phyloP scores from a whole-genome alignment of 441 rosid genomes.

The Populus hybrid region DNA sequence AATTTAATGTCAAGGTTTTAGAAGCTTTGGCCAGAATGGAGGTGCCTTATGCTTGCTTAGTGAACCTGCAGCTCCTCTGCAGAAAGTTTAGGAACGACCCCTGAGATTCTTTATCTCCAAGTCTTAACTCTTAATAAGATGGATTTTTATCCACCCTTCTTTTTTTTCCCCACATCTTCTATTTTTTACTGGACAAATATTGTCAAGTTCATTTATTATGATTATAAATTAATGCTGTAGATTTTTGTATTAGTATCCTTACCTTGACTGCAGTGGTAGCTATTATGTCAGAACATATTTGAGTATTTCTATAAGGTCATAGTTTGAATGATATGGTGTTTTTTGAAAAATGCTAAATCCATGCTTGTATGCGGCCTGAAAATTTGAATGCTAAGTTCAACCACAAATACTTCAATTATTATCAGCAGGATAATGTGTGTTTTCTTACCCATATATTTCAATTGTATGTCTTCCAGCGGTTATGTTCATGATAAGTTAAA shows the following conservation, averaged over 20 bases:
- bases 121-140: neutral
- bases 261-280: neutral
- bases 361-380: neutral
- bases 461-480: neutral
- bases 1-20: neutral
- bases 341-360: neutral
- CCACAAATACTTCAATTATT: neutral
- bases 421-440: neutral
- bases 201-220: neutral
- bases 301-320: neutral
- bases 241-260: neutral
- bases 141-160: neutral
- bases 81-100: neutral
- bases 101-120: neutral
- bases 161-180: neutral
- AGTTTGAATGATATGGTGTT: neutral
- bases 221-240: neutral
- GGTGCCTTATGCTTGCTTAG: constrained; percentile 1
- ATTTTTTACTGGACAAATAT: neutral
- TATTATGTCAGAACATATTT: neutral
- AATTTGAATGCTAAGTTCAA: neutral
- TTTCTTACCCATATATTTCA: neutral
- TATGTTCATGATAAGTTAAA: neutral
- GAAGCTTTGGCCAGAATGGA: neutral
- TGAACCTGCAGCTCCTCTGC: neutral